Evolutionary conservation across 345 rosid species (phyloP).

Genomic region (Schrenkiella parvula): DNA sequence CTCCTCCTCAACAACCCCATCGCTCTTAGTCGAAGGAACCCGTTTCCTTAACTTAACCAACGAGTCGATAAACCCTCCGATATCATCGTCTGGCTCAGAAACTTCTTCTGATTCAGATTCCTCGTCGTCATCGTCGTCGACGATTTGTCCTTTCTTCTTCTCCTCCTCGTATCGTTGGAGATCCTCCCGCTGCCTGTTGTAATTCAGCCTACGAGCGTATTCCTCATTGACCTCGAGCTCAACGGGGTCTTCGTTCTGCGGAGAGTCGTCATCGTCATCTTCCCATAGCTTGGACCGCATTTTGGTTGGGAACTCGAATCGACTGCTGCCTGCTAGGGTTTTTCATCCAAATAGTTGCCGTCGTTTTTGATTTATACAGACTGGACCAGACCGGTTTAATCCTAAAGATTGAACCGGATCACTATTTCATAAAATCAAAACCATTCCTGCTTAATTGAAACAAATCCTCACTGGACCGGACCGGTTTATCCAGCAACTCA

Average conservation of each 20-base stretch:
- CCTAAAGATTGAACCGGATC: not conserved
- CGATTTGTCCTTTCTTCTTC: conserved; percentile 38
- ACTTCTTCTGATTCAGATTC: conserved; percentile 27
- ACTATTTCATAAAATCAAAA: not conserved
- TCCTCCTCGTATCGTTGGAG: conserved; percentile 52
- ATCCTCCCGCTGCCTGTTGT: conserved; percentile 67
- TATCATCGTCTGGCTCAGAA: conserved; percentile 25
- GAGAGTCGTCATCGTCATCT: conserved; percentile 31
- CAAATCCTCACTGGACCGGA: not conserved
- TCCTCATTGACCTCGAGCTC: conserved; percentile 55
- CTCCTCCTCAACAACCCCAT: conserved; percentile 10
- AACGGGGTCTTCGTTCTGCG: conserved; percentile 28
- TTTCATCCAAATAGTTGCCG: not conserved
- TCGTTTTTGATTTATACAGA: not conserved
- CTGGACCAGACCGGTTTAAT: not conserved
- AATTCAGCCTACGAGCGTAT: conserved; percentile 46
- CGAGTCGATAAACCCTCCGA: conserved; percentile 36
- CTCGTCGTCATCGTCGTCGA: conserved; percentile 4
- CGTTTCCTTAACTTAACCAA: conserved; percentile 45
- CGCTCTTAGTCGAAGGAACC: conserved; percentile 50
- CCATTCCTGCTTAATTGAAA: not conserved
- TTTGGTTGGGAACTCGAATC: not conserved
- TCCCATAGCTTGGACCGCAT: conserved; percentile 46
- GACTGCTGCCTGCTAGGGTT: conserved; percentile 5
- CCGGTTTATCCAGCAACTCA: not conserved